Base-by-base conservation (phyloP, 2,329 filamentous ascomycete species). In the Aureobasidium sp. region DNA sequence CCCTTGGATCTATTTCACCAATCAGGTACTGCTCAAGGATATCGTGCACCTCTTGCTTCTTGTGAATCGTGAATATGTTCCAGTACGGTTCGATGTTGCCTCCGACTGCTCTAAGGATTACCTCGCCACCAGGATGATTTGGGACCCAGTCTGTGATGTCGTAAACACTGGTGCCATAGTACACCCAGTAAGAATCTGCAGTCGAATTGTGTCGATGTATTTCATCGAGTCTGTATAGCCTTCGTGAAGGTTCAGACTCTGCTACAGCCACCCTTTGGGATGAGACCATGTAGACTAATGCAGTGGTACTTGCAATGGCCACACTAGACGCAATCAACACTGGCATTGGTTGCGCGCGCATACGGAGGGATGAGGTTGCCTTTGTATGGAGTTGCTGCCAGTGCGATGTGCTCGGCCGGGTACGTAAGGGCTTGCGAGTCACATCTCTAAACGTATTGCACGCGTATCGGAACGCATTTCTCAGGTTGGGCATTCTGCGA, bases 1-100 rank as follows among this genome's bases (percentile, higher is more conserved):
- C 83, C 8, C 69, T 71, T 1, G 68, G 66, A 57, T 85, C 76
- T 2, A 86, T 73, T 41, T 75, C 77, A 24, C 83, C 83, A 41
- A 86, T 81, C 22, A 77, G 70, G 61, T 82, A 86, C 59, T 81
- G 75, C n/a, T 79, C 73, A 0, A 86, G 71, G 35, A 86, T 83
- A 42, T 84, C 79, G 55, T 77, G 75, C 5, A 86, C 81, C 56
- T 86, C 79, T 37, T 79, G 72, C 16, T 77, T 74, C 63, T 85
- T 82, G 70, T 86, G 83, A 55, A 86, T 85, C 41, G 76, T 74
- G 63, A 86, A 86, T 50, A 86, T 84, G 55, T 84, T 73, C 83
- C 83, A 86, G 67, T 85, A 86, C 0, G 79, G 77, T 48, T 86
- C 83, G 45, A 86, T 78, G 52, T 76, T 78, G 32, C 79, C 77